Conservation (phyloP, 1,284 basidiomycete species). For the Cryptococcus sp. region DNA sequence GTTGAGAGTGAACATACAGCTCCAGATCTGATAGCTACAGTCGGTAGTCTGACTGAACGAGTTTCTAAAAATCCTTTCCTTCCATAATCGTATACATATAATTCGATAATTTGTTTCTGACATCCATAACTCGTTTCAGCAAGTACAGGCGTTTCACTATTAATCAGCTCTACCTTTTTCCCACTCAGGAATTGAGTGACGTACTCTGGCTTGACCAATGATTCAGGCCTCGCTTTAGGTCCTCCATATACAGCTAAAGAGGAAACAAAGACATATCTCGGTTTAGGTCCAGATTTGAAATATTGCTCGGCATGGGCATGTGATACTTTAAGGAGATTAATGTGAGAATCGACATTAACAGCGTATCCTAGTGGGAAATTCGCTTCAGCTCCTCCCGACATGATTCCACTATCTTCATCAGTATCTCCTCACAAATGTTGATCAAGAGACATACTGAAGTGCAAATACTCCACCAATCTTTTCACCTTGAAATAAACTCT, state of each 20-base stretch:
- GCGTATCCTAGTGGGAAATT: slow-evolving; percentile 59
- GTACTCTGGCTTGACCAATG: slow-evolving; percentile 41
- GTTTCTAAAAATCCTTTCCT: slow-evolving; percentile 61
- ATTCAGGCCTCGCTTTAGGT: slow-evolving; percentile 50
- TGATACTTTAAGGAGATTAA: slow-evolving; percentile 54
- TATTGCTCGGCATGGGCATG: slow-evolving; percentile 45
- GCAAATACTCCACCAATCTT: slow-evolving; percentile 45
- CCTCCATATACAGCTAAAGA: slow-evolving; percentile 64
- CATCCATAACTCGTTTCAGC: slow-evolving; percentile 60
- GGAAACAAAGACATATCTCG: slow-evolving; percentile 61
- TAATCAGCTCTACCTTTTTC: not conserved
- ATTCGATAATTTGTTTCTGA: slow-evolving; percentile 58
- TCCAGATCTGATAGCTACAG: slow-evolving; percentile 59
- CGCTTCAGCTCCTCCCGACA: slow-evolving; percentile 64
- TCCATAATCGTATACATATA: slow-evolving; percentile 61
- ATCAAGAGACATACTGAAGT: slow-evolving; percentile 36
- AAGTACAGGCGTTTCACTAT: slow-evolving; percentile 55
- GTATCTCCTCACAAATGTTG: not conserved
- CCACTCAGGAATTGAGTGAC: slow-evolving; percentile 3
- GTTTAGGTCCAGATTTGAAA: slow-evolving; percentile 25
- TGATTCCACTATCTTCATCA: slow-evolving; percentile 52
- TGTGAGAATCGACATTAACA: slow-evolving; percentile 61
- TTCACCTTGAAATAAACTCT: slow-evolving; percentile 47
- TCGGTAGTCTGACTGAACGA: slow-evolving; percentile 60
- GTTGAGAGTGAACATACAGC: slow-evolving; percentile 23